Base-by-base conservation (phyloP, 768 basidiomycete species). In the Pisolithus marmoratus region DNA sequence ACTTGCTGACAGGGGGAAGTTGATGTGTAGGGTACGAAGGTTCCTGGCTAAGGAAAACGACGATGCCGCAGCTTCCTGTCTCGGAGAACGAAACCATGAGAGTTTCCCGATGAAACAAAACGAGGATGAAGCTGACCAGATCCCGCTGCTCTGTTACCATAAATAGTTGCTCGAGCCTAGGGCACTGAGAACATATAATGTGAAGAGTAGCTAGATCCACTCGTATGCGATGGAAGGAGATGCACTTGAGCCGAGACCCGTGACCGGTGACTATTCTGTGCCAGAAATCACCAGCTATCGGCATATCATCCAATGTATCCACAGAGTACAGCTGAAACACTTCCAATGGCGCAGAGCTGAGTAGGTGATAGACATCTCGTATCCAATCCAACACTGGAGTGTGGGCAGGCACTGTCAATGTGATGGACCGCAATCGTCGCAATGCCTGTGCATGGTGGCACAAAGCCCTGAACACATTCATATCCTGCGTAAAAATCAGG, bases 181-280 rank as follows among this genome's bases (percentile, higher is more conserved):
- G 51, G 52, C 87, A 88, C 17, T 72, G 64, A 9, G 58, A 53
- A 57, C 87, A 89, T 8, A 91, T 75, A 26, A 73, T 68, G 19
- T 68, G 63, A 29, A 91, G 69, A 0, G 76, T 71, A 11, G 67
- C 64, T 20, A 81, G 61, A 56, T 72, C 70, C 50, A 89, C 74
- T 4, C 73, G 68, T 74, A 86, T 81, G 24, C 84, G 74, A 58
- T 88, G 80, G 2, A 88, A 74, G 12, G 83, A 83, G 55, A 90
- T 78, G 11, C 75, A 71, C 24, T 61, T 70, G 5, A 92, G 72
- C 15, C 75, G 73, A 15, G 61, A 57, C 0, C 78, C 76, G 50
- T 90, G 88, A 8, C 60, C 60, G 3, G 62, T 38, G 11, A 85
- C 71, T 3, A 91, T 63, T 4, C 66, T 60, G 9, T 56, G 56